Percentiles rank a stretch among this genome's conserved stretches.
phyloP scores from a whole-genome alignment of 805 yeast genomes.

The Ogataea populi-albae region DNA sequence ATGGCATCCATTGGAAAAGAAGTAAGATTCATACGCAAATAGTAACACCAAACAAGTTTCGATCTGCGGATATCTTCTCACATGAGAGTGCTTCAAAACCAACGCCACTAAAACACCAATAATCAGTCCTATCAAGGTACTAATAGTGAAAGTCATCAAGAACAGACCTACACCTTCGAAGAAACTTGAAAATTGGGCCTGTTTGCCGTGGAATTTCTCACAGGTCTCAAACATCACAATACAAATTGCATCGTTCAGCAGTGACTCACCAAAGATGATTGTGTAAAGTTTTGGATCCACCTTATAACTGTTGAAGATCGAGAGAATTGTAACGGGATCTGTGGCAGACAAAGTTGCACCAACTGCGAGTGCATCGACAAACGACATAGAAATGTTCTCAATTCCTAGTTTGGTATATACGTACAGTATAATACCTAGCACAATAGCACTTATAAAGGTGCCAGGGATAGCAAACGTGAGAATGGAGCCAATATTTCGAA shows the following conservation, averaged over 20 bases:
- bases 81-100: constrained; percentile 85
- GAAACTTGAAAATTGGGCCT: constrained; percentile 67
- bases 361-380: constrained; percentile 95
- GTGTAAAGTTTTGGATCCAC: constrained; percentile 98
- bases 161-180: constrained; percentile 94
- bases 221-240: constrained; percentile 99
- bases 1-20: constrained; percentile 97
- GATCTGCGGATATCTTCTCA: constrained; percentile 93
- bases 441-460: constrained; percentile 87
- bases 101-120: constrained; percentile 89
- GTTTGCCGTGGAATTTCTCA: constrained; percentile 89
- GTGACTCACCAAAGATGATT: constrained; percentile 93
- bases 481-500: constrained; percentile 86
- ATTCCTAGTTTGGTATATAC: constrained; percentile 90
- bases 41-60: constrained; percentile 90
- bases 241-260: constrained; percentile 94
- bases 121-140: constrained; percentile 83
- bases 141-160: constrained; percentile 87
- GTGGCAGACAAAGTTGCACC: constrained; percentile 98
- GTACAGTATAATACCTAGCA: constrained; percentile 81
- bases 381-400: constrained; percentile 83
- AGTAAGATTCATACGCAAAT: constrained; percentile 93
- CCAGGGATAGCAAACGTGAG: constrained; percentile 96
- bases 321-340: constrained; percentile 94
- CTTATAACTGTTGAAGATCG: constrained; percentile 94